Base-by-base conservation (phyloP, 2,329 filamentous ascomycete species). In the Aspergillus flavus region DNA sequence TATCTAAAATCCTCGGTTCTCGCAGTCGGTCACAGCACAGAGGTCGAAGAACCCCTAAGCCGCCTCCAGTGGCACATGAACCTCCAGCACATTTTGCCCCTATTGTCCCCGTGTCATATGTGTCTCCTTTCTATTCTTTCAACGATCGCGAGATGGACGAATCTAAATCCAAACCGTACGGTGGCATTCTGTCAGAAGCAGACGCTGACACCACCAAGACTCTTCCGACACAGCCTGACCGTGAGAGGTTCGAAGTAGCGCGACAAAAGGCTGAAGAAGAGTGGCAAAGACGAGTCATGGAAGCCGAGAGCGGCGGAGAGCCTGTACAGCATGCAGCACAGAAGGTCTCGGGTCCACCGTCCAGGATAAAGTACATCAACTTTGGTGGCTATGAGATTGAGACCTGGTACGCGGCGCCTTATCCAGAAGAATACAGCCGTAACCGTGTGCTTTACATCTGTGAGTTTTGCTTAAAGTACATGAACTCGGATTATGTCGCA, bases 381-480 rank as follows among this genome's bases (percentile, higher is more conserved):
- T 98, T 99, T 80, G 95, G 95, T 53, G 93, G 93, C 58, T 96
- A 91, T 85, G 95, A 99, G 78, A 99, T 99, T 71, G 95, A 99
- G 76, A 99, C 95, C 3, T 98, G 95, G 94, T 97, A 99, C 79
- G 94, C 95, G 34, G 95, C 95, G 45, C 96, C 95, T 14, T 99
- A 99, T 75, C 95, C 95, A 0, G 95, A 97, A 76, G 95, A 99
- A 79, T 99, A 99, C 82, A 98, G 93, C 76, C 89, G 94, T 67
- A 98, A 99, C 75, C 90, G 92, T 34, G 91, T 97, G 43, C 86
- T 99, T n/a, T 98, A 97, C 79, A 98, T 99, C 67, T 99, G 95
- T 84, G 96, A 99, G 78, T 99, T 98, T 78, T 99, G 95, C 76
- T 84, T 99, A 64, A 99, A 98, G 80, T 99, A 99, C 81, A 97